Conservation (phyloP, 208 protist species). For the Acanthamoeba healyi region DNA sequence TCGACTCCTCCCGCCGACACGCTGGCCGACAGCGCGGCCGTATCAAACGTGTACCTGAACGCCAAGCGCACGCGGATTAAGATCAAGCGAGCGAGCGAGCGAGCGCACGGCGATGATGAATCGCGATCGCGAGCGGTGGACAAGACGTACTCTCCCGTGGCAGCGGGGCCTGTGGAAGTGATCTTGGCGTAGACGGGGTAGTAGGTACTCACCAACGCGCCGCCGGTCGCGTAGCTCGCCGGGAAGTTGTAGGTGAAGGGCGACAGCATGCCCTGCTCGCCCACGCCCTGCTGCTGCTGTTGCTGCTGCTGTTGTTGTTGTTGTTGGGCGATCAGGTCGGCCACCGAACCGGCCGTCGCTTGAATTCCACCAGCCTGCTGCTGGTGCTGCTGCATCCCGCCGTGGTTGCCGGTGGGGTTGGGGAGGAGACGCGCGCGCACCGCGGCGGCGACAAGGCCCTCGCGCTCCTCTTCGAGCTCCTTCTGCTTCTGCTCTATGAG, state of each 20-base stretch:
- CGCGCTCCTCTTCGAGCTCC: slow-evolving; percentile 63
- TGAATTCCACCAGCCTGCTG: background rate
- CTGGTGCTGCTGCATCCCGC: background rate
- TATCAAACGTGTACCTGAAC: background rate
- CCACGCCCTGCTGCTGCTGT: background rate
- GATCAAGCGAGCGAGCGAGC: too few relatives aligned
- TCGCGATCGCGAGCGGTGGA: too few relatives aligned
- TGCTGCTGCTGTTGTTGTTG: background rate
- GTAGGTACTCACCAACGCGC: slow-evolving; percentile 9
- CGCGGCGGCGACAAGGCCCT: slow-evolving; percentile 13
- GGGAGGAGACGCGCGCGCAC: background rate
- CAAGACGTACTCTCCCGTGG: background rate
- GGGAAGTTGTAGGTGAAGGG: slow-evolving; percentile 23
- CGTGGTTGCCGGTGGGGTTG: background rate
- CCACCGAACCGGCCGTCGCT: background rate
- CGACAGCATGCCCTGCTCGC: slow-evolving; percentile 24
- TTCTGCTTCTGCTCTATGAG: slow-evolving; percentile 66
- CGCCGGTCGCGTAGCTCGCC: background rate
- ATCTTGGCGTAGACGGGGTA: slow-evolving; percentile 44
- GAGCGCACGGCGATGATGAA: background rate
- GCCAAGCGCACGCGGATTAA: background rate
- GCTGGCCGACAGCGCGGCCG: background rate
- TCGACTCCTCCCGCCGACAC: background rate
- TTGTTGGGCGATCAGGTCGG: background rate
- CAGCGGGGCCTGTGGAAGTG: background rate